phyloP scores from a whole-genome alignment of 306 rosid genomes.

The Dicorynia guianensis region DNA sequence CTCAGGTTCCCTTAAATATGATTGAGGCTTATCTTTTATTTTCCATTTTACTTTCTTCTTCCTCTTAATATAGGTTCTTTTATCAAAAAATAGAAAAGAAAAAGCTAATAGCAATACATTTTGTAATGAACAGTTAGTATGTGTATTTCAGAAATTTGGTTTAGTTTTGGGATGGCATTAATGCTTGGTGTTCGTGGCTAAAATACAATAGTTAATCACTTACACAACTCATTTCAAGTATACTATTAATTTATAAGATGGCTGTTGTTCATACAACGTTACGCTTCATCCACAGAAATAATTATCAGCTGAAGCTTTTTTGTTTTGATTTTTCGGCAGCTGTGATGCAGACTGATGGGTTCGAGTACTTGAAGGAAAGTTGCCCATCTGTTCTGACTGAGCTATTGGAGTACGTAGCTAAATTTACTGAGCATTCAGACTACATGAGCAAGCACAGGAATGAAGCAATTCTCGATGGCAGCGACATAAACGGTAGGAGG shows the following conservation, averaged over 20 bases:
- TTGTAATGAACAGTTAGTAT: not conserved
- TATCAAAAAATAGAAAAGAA: not conserved
- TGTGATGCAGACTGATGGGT: constrained; percentile 94
- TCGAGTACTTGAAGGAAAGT: constrained; percentile 86
- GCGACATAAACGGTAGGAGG: constrained; percentile 87
- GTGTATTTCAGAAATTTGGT: not conserved
- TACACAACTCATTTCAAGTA: not conserved
- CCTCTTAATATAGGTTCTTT: not conserved
- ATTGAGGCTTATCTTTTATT: too few species aligned
- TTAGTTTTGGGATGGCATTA: not conserved
- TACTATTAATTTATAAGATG: not conserved
- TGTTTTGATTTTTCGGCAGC: constrained; percentile 49
- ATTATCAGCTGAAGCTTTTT: constrained; percentile 30
- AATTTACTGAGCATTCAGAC: constrained; percentile 74
- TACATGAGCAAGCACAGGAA: constrained; percentile 64
- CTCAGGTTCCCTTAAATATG: not conserved
- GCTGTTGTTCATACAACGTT: not conserved
- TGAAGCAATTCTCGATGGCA: constrained; percentile 78
- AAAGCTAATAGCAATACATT: not conserved
- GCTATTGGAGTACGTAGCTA: constrained; percentile 86
- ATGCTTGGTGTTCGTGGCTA: not conserved
- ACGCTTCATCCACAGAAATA: not conserved
- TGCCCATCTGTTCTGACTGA: constrained; percentile 85
- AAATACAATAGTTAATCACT: not conserved
- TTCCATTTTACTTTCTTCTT: not conserved